Conservation (phyloP, 768 basidiomycete species). For the Leccinum arenicola region DNA sequence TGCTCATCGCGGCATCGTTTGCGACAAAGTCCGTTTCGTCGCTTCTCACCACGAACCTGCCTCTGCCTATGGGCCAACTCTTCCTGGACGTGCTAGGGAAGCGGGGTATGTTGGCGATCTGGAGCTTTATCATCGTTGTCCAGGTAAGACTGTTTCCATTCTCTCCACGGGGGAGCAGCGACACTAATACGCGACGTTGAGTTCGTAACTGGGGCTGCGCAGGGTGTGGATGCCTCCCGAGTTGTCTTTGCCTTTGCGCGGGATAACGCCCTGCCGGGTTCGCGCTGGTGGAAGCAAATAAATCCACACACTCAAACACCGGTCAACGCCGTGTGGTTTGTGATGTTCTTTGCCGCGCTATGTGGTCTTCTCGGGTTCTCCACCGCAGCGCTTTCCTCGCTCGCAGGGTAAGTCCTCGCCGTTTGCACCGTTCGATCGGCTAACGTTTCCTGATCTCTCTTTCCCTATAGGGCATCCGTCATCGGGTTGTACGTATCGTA, state of each 20-base stretch:
- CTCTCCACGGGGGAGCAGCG: too few species aligned
- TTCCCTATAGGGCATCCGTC: constrained; percentile 54
- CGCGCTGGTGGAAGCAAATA: constrained; percentile 65
- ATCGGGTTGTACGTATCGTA: constrained; percentile 70
- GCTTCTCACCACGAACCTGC: constrained; percentile 47
- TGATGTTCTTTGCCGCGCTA: constrained; percentile 52
- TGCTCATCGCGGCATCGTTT: constrained; percentile 63
- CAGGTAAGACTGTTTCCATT: constrained; percentile 32
- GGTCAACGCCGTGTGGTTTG: constrained; percentile 75
- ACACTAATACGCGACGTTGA: constrained; percentile 19
- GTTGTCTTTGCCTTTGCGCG: constrained; percentile 75
- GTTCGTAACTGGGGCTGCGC: constrained; percentile 74
- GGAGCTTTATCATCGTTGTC: constrained; percentile 69
- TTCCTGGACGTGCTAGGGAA: constrained; percentile 65
- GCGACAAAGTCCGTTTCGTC: constrained; percentile 54
- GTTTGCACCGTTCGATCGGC: not conserved
- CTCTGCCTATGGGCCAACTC: constrained; percentile 71
- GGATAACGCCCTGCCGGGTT: constrained; percentile 72
- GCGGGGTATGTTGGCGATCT: constrained; percentile 67
- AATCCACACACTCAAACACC: constrained; percentile 62
- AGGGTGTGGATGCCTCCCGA: constrained; percentile 71
- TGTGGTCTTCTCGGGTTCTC: constrained; percentile 70
- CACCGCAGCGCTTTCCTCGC: constrained; percentile 55
- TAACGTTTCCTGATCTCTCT: not conserved
- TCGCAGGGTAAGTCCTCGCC: constrained; percentile 52